phyloP scores from a whole-genome alignment of 1,139 yeast species.

The Pichia sp. region DNA sequence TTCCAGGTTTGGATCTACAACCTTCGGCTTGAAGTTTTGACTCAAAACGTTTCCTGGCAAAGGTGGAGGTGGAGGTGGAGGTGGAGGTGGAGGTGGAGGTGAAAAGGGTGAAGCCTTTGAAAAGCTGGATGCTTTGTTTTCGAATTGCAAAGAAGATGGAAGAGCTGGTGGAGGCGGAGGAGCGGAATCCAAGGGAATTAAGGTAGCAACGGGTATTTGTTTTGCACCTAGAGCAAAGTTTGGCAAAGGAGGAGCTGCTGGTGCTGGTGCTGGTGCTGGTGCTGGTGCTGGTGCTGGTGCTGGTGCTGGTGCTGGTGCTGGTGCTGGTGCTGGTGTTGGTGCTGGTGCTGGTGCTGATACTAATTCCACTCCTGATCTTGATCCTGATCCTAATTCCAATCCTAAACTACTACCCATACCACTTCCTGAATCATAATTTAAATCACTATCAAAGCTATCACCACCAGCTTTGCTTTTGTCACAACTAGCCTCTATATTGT shows the following conservation, averaged over 20 bases:
- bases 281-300: conserved; percentile 5
- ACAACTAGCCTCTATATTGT: conserved; percentile 12
- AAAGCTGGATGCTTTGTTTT: no score
- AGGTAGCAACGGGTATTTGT: no score
- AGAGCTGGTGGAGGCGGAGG: neutral
- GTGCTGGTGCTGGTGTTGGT: conserved; percentile 2
- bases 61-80: conserved; percentile 1
- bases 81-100: conserved; percentile 5
- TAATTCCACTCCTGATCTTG: conserved; percentile 1
- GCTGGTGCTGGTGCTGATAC: conserved; percentile 6
- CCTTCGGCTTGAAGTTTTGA: neutral
- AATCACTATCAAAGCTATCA: neutral
- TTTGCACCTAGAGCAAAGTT: no score
- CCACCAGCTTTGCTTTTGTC: neutral
- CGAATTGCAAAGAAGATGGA: neutral
- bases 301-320: conserved; percentile 4
- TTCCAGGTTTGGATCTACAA: conserved; percentile 12
- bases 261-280: neutral
- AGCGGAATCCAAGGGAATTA: no score
- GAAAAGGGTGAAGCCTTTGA: neutral
- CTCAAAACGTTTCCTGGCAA: neutral
- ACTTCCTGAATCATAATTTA: neutral
- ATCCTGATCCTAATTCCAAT: neutral
- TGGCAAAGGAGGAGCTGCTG: neutral
- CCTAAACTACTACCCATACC: neutral